Evolutionary conservation across 805 yeast species (phyloP).

Genomic region (Kodamaea jinghongensis): DNA sequence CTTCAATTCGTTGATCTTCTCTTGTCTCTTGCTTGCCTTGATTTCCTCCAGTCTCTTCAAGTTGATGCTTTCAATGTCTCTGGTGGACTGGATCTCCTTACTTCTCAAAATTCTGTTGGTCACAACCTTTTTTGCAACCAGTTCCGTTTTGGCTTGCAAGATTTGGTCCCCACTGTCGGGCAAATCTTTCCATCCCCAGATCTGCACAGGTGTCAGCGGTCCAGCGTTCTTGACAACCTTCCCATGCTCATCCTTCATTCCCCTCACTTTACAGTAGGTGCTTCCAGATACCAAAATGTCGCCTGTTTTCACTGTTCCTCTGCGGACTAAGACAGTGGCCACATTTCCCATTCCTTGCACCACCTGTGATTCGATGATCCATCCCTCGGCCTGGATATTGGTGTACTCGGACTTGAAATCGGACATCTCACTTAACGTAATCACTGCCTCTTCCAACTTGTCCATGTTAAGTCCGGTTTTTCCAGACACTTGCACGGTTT

Average conservation of each 20-base stretch:
- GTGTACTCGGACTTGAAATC: conserved; percentile 64
- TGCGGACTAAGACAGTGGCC: conserved; percentile 79
- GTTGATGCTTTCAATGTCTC: conserved; percentile 70
- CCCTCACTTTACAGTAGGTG: conserved; percentile 80
- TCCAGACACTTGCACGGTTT: conserved; percentile 83
- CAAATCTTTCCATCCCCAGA: conserved; percentile 90
- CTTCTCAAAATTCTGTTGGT: conserved; percentile 58
- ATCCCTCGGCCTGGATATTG: conserved; percentile 70
- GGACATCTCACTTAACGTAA: conserved; percentile 77
- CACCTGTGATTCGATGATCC: conserved; percentile 82
- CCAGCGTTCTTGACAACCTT: conserved; percentile 60
- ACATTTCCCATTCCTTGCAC: conserved; percentile 80
- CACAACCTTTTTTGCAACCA: conserved; percentile 70
- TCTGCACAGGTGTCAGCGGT: conserved; percentile 88
- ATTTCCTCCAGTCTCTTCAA: conserved; percentile 56
- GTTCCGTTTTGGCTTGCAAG: conserved; percentile 71
- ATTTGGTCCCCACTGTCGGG: conserved; percentile 90
- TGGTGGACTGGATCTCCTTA: conserved; percentile 52
- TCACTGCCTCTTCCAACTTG: conserved; percentile 82
- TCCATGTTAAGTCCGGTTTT: conserved; percentile 89
- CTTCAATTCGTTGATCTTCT: conserved; percentile 54
- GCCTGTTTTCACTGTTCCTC: conserved; percentile 75
- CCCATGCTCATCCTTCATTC: conserved; percentile 73
- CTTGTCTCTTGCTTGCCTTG: conserved; percentile 51
- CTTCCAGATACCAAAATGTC: conserved; percentile 79